Evolutionary conservation across 176 grass and related monocot species (phyloP).

Genomic region (Chrysopogon serrulatus): DNA sequence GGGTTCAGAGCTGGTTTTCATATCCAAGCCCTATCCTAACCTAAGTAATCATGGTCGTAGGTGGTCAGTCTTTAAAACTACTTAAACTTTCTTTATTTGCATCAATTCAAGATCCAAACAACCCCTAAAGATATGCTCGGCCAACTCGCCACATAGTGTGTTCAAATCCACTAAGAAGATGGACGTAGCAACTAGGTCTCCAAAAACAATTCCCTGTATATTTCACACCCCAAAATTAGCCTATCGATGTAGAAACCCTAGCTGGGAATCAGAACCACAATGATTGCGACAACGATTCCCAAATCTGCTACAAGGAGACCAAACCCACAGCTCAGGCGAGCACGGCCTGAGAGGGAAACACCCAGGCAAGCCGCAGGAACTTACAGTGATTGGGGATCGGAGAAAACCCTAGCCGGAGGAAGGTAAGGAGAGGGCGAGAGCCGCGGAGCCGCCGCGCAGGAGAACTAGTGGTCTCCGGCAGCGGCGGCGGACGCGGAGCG

Average conservation of each 20-base stretch:
- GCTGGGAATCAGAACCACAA: neutral
- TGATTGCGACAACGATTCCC: neutral
- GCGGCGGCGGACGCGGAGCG: neutral
- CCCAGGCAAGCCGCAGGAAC: neutral
- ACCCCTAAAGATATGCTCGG: neutral
- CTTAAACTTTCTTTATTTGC: neutral
- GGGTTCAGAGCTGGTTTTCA: neutral
- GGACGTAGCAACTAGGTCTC: neutral
- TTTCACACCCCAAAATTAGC: neutral
- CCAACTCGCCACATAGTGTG: neutral
- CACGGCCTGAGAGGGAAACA: neutral
- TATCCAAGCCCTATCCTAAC: neutral
- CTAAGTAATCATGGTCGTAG: neutral
- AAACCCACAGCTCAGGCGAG: neutral
- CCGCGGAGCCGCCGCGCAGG: conserved; percentile 14
- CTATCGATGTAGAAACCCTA: conserved; percentile 29
- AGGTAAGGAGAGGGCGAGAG: neutral
- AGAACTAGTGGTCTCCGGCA: neutral
- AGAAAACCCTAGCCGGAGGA: conserved; percentile 39
- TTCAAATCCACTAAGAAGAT: conserved; percentile 2
- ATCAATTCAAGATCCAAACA: neutral
- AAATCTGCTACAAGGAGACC: conserved; percentile 1
- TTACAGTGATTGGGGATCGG: conserved; percentile 49
- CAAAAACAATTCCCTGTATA: neutral
- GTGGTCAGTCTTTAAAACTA: neutral